A percentile compares a stretch with the other conserved stretches of the same genome.
Evolutionary conservation across 768 basidiomycete species (phyloP).

Genomic region (Rickenella mellea): DNA sequence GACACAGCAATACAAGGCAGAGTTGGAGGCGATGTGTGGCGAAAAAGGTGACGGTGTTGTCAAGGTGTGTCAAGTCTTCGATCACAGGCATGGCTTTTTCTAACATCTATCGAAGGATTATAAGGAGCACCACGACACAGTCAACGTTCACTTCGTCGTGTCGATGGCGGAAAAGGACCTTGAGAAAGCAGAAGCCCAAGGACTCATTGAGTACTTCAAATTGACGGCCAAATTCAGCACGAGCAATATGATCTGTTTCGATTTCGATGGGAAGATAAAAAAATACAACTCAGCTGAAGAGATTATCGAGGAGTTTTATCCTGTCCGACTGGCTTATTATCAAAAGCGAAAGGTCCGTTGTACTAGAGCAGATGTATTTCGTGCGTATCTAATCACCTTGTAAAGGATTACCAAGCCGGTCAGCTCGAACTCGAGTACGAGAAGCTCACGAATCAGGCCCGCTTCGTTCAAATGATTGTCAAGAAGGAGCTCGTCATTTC

Average conservation of each 20-base stretch:
- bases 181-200: constrained; percentile 82
- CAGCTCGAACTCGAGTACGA: constrained; percentile 78
- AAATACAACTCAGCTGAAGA: constrained; percentile 86
- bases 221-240: constrained; percentile 76
- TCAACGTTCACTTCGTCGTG: constrained; percentile 82
- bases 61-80: constrained; percentile 45
- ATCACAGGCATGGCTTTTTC: not conserved
- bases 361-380: not conserved
- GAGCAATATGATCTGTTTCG: constrained; percentile 98
- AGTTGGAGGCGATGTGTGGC: constrained; percentile 74
- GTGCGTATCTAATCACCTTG: not conserved
- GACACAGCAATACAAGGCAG: constrained; percentile 90
- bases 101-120: constrained; percentile 63
- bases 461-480: constrained; percentile 95
- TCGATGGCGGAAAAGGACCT: constrained; percentile 74
- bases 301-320: constrained; percentile 89
- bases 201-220: constrained; percentile 87
- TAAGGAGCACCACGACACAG: constrained; percentile 92
- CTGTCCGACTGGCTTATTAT: constrained; percentile 79
- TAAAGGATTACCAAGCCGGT: constrained; percentile 73
- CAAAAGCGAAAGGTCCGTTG: constrained; percentile 83
- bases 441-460: constrained; percentile 86
- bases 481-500: constrained; percentile 72
- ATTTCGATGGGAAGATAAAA: constrained; percentile 91
- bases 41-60: constrained; percentile 75